Conservation (phyloP, 2,329 filamentous ascomycete genomes). For the Dactylellina drechsleri region DNA sequence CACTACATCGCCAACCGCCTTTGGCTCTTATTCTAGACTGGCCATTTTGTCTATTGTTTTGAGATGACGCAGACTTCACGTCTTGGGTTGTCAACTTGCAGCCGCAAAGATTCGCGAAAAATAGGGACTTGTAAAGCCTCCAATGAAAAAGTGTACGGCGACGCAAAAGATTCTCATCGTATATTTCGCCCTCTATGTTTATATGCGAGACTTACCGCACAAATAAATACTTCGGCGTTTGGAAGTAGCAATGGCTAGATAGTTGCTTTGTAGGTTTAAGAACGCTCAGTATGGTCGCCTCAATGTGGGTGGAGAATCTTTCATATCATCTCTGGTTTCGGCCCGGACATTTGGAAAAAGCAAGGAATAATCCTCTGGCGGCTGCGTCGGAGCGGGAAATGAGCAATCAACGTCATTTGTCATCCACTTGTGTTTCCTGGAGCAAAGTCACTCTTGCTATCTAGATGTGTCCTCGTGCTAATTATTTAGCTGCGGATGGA, state of each 20-base stretch:
- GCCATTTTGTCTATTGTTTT: no score
- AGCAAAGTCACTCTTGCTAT: no score
- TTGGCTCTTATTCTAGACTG: no score
- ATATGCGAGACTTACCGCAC: background rate
- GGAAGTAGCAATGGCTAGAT: background rate
- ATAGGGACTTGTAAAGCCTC: slow-evolving; percentile 8
- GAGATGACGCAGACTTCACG: slow-evolving; percentile 9
- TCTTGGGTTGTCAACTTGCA: slow-evolving; percentile 6
- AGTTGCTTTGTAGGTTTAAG: background rate
- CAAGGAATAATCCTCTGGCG: no score
- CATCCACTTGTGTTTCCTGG: no score
- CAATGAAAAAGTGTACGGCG: slow-evolving; percentile 8
- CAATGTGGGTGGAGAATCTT: background rate
- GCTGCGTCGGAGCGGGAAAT: no score
- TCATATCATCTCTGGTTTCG: background rate
- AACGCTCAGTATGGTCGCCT: background rate
- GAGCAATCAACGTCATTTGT: no score
- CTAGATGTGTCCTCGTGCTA: no score
- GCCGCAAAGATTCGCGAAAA: slow-evolving; percentile 8
- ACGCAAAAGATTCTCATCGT: slow-evolving; percentile 6
- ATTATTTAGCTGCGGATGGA: no score
- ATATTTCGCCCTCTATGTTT: slow-evolving; percentile 5
- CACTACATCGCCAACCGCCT: no score
- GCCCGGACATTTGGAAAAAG: no score
- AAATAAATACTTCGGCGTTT: background rate